phyloP scores from a whole-genome alignment of 805 yeast species.

The Candida ortonii region DNA sequence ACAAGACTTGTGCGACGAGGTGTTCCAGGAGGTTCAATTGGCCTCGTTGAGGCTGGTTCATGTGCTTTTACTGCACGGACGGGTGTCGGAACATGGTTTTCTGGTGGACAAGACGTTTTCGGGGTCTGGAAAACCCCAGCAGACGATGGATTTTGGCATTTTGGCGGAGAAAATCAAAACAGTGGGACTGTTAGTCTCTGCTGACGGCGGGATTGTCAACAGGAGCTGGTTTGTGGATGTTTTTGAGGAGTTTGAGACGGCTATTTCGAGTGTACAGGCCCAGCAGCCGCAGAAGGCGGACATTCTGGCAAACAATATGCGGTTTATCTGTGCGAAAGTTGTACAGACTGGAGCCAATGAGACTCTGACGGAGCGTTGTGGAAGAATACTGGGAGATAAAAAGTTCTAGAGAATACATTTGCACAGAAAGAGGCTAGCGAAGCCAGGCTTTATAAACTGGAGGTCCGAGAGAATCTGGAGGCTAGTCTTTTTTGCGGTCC shows the following conservation, averaged over 20 bases:
- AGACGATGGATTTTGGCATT: constrained; percentile 17
- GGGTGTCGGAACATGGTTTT: too few species aligned
- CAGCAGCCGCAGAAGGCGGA: constrained; percentile 6
- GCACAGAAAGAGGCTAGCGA: neutral
- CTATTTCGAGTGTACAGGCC: constrained; percentile 7
- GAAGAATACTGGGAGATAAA: constrained; percentile 1
- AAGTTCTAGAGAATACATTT: neutral
- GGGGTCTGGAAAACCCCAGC: neutral
- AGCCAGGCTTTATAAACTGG: too few species aligned
- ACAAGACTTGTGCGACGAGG: constrained; percentile 2
- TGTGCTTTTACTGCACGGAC: constrained; percentile 1
- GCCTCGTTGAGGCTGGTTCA: neutral
- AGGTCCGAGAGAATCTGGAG: too few species aligned
- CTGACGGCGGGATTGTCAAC: constrained; percentile 3
- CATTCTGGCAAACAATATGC: constrained; percentile 19
- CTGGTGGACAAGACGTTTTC: neutral
- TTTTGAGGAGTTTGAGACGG: constrained; percentile 10
- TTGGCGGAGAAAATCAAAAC: constrained; percentile 19
- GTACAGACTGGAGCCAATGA: constrained; percentile 6
- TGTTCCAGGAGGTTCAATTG: neutral
- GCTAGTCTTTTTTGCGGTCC: constrained; percentile 10
- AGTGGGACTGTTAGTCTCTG: constrained; percentile 16
- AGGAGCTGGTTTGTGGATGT: constrained; percentile 12
- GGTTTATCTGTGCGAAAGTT: constrained; percentile 17
- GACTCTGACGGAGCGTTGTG: constrained; percentile 2